These are phyloP conservation scores for Piper longum DNA, from an alignment of 164 flowering plant species.

Conservation along the genomic window DNA sequence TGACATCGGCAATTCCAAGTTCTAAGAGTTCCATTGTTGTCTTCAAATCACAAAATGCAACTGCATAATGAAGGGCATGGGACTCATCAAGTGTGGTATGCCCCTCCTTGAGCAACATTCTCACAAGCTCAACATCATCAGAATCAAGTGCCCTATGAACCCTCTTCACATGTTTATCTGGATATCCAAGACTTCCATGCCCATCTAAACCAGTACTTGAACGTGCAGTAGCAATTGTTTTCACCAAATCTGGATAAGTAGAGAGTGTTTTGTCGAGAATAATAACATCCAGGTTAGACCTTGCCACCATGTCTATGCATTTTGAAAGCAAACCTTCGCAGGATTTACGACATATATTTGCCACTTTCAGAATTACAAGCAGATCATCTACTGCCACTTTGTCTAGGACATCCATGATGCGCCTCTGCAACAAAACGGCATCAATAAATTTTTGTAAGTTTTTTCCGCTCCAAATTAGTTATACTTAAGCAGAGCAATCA, in stretches of 20 bases:
- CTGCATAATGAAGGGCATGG: conserved; percentile 86
- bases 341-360: conserved; percentile 40
- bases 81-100: conserved; percentile 72
- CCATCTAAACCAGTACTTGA: conserved; percentile 22
- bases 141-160: conserved; percentile 83
- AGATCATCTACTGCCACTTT: conserved; percentile 56
- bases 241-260: conserved; percentile 1
- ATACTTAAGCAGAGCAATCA: not conserved
- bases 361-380: conserved; percentile 51
- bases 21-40: conserved; percentile 72
- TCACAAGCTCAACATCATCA: conserved; percentile 82
- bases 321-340: conserved; percentile 38
- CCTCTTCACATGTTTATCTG: conserved; percentile 70
- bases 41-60: conserved; percentile 76
- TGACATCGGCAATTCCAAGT: conserved; percentile 76
- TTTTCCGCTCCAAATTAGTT: not conserved
- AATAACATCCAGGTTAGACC: conserved; percentile 52
- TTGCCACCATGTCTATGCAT: conserved; percentile 41
- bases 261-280: conserved; percentile 66
- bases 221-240: conserved; percentile 42
- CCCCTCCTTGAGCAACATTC: conserved; percentile 68
- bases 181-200: conserved; percentile 25
- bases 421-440: conserved; percentile 32
- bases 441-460: not conserved
- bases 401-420: conserved; percentile 55